Percentiles rank a stretch among this genome's conserved stretches.
phyloP scores from a whole-genome alignment of 2,329 filamentous ascomycete species.

The Fusarium xyrophilum region DNA sequence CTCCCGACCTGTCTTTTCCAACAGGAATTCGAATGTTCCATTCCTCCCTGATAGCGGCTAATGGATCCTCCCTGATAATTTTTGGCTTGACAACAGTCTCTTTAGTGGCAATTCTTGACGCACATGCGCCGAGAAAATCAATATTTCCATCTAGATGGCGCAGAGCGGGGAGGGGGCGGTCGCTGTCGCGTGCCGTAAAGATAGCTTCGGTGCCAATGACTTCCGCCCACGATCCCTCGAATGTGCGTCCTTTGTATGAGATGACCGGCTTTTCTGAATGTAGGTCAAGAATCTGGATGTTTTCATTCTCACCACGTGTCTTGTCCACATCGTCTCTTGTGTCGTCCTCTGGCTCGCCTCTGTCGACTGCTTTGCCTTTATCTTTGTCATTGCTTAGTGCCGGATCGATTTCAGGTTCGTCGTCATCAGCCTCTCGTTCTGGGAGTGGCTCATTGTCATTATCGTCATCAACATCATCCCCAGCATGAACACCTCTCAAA shows the following conservation, averaged over 20 bases:
- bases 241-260: slow-evolving; percentile 79
- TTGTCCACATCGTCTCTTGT: slow-evolving; percentile 29
- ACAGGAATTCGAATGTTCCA: slow-evolving; percentile 55
- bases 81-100: slow-evolving; percentile 66
- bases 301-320: slow-evolving; percentile 27
- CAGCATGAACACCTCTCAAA: slow-evolving; percentile 16
- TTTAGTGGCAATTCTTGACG: slow-evolving; percentile 72
- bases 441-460: slow-evolving; percentile 44
- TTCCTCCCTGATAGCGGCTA: slow-evolving; percentile 51
- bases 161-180: slow-evolving; percentile 57
- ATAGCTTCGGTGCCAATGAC: slow-evolving; percentile 86
- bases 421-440: slow-evolving; percentile 48
- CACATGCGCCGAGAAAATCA: slow-evolving; percentile 75
- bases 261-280: slow-evolving; percentile 79
- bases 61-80: slow-evolving; percentile 44
- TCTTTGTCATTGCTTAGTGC: slow-evolving; percentile 34
- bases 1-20: slow-evolving; percentile 56
- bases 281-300: slow-evolving; percentile 83
- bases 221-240: slow-evolving; percentile 80
- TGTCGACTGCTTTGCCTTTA: slow-evolving; percentile 30
- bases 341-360: slow-evolving; percentile 12
- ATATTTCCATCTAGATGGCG: slow-evolving; percentile 64
- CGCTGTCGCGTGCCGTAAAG: slow-evolving; percentile 62
- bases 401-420: slow-evolving; percentile 38
- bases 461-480: slow-evolving; percentile 41